Conservation (phyloP, 768 basidiomycete genomes). For the Podaxis mareebaensis region DNA sequence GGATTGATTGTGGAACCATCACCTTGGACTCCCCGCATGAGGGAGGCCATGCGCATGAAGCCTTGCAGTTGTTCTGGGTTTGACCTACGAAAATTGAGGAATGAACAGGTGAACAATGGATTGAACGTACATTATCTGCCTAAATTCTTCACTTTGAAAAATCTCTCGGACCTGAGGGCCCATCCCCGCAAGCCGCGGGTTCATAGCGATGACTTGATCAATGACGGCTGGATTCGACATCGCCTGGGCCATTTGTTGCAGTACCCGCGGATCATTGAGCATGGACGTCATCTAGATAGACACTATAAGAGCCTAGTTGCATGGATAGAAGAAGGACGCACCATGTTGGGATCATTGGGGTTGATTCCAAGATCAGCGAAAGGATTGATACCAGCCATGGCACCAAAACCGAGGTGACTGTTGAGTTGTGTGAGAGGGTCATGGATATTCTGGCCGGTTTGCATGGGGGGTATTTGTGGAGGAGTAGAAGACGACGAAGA, state of each 20-base stretch:
- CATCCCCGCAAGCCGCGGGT: slow-evolving; percentile 76
- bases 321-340: slow-evolving; percentile 33
- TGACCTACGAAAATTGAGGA: slow-evolving; percentile 41
- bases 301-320: slow-evolving; percentile 7
- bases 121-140: slow-evolving; percentile 67
- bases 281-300: slow-evolving; percentile 68
- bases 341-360: slow-evolving; percentile 92
- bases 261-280: slow-evolving; percentile 83
- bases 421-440: slow-evolving; percentile 88
- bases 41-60: slow-evolving; percentile 73
- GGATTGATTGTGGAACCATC: slow-evolving; percentile 27
- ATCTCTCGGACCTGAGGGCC: slow-evolving; percentile 79
- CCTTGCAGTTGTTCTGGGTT: slow-evolving; percentile 76
- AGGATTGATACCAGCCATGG: slow-evolving; percentile 87
- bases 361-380: slow-evolving; percentile 92
- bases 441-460: slow-evolving; percentile 85
- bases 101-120: background rate
- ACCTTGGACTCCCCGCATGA: slow-evolving; percentile 46
- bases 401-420: slow-evolving; percentile 72
- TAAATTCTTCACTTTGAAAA: slow-evolving; percentile 75
- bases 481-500: slow-evolving; percentile 31
- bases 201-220: slow-evolving; percentile 81
- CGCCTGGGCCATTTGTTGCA: slow-evolving; percentile 84
- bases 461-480: slow-evolving; percentile 82
- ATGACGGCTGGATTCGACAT: slow-evolving; percentile 89